Base-by-base conservation (phyloP, 495 filamentous ascomycete genomes). In the Podospora pseudopauciseta region DNA sequence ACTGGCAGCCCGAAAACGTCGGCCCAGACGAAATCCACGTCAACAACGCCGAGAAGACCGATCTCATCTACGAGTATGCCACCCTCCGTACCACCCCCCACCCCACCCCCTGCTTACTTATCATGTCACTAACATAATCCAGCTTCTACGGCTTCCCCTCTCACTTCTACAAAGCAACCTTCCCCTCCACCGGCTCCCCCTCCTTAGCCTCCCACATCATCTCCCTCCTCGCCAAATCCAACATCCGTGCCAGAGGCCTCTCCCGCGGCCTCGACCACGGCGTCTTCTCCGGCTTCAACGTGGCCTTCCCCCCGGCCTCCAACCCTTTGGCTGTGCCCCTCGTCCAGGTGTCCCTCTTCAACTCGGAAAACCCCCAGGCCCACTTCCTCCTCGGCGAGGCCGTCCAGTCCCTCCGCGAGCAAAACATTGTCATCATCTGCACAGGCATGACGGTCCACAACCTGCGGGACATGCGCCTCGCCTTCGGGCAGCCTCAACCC, bases 371-470 rank as follows among this genome's bases (percentile, higher is more conserved):
- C 67, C 85, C 88, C 16, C 80, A 86, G 63, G 83, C 86, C 74
- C 92, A 95, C 76, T 91, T 91, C 76, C 79, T 80, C 0, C 85
- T 95, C 4, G 92, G 92, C 0, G 81, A 86, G 69, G 91, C 91
- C 13, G 80, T 96, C 4, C 75, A 86, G 2, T 70, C 78, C 26
- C 87, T 96, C 5, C 88, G 92, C 28, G 87, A 91, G 49, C 86
- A 93, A 68, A 86, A 86, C 59, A 84, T 95, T 61, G 80, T 91
- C 39, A 88, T 96, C 60, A 87, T 96, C 57, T 85, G 86, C 20
- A 89, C 91, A 0, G 92, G 93, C n/a, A 94, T 94, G 92, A 90
- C 90, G 1, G 93, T 93, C 26, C 92, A 95, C 73, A 95, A 95
- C 74, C 82, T 94, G 53, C 83, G 87, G n/a, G 91, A 93, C 71